Base-by-base conservation (phyloP, 139 green algal genomes). In the Coccomyxa sp. region DNA sequence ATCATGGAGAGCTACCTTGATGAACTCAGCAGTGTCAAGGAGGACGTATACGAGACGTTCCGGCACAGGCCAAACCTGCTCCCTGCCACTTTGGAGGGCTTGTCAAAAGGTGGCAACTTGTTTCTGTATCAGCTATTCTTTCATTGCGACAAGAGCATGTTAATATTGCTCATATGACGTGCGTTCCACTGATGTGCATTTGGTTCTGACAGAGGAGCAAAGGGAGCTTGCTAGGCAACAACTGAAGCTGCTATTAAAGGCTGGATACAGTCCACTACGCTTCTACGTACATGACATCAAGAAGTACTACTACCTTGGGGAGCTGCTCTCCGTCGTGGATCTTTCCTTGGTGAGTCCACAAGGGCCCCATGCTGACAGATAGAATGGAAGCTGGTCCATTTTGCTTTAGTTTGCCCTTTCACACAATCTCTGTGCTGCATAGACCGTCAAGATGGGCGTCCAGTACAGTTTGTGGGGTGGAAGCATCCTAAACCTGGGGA, bases 371-470 rank as follows among this genome's bases (percentile, higher is more conserved):
- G 3, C 38, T 51, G 38, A 51, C 77, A 21, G 21, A 74, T 76
- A 81, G 45, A 23, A 32, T 28, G 51, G 45, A 57, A 13, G 18
- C 31, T 25, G 13, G 32, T 32, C 31, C 10, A 67, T 15, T 51
- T 38, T 31, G 21, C 25, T 3, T 16, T 32, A 51, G 38, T 7
- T 51, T 3, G 38, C 38, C 38, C 38, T 51, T 51, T 51, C 38
- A 51, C n/a, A n/a, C n/a, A n/a, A n/a, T 80, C n/a, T 31, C 0
- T 66, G 1, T 78, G 59, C 85, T 51, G 38, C 3, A 51, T 51
- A 90, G 87, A 92, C 88, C 15, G 86, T 97, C 38, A 97, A 97
- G 90, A 88, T 92, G 83, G 94, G 93, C 13, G 94, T 97, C 38
- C 94, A 97, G 88, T 97, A 94, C 90, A 93, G 86, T 82, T 83